Evolutionary conservation across 306 rosid genomes (phyloP), one percentile per base, ranked within the genome.

Genomic region (Quercus engelmannii): DNA sequence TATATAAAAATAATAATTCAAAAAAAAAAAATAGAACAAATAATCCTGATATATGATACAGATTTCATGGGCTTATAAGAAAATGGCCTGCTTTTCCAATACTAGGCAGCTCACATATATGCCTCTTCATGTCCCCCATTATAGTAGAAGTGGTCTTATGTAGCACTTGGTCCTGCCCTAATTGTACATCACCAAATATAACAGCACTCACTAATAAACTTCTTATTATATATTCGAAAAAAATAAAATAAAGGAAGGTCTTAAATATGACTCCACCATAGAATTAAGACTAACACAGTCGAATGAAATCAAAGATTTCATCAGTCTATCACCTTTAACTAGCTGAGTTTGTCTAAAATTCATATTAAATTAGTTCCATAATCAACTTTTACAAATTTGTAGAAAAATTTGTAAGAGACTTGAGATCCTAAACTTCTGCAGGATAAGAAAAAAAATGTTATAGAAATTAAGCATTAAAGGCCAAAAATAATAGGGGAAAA

Each of bases 151-250:
- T 63, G 15, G 28, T 80, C 51, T 85, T 81, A 15, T 73, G 87
- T 82, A 95, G 85, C 73, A 82, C 87, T 64, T 82, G 86, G 79
- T 87, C 86, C 99, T 95, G 98, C 84, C 85, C 85, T 65, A 89
- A 83, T 76, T 52, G 20, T 46, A 63, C 75, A 57, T 15, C 75
- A 25, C 70, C 56, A 49, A 59, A 26, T 38, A 77, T 51, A 59
- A 20, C 13, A 72, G 76, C 49, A 71, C 58, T 73, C 54, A 52
- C 20, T 76, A 71, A 21, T n/a, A 70, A 74, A 55, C 57, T 35
- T 59, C 41, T 23, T 51, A 25, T 33, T 46, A 31, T 20, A 28
- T 63, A 76, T 65, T 82, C 78, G 83, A 73, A 67, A 26, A 58
- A 41, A 82, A 54, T 30, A 55, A 69, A 33, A 38, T 58, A 33